Conservation (phyloP, 202 grass and related monocot species). For the Bolboschoenoplectus hybrid region DNA sequence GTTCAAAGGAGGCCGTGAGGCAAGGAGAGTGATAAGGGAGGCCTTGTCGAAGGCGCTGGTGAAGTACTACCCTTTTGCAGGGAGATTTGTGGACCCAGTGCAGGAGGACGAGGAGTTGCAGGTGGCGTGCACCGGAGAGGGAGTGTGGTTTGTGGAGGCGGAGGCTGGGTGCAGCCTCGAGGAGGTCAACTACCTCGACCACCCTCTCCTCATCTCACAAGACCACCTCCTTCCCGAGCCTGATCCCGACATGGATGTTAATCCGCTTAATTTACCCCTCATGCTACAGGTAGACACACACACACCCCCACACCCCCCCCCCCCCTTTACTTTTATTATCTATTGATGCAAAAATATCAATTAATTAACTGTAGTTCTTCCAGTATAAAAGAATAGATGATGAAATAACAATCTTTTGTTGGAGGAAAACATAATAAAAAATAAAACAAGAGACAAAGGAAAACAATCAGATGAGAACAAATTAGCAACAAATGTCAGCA, state of each 20-base stretch:
- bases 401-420: not conserved
- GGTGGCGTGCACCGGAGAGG: conserved; percentile 74
- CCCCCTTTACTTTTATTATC: not conserved
- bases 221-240: conserved; percentile 74
- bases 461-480: not conserved
- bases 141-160: conserved; percentile 82
- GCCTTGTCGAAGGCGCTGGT: conserved; percentile 72
- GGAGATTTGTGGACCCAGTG: conserved; percentile 47
- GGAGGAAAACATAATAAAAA: not conserved
- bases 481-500: not conserved
- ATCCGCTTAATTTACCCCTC: conserved; percentile 66
- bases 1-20: conserved; percentile 40
- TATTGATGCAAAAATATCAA: not conserved
- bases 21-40: conserved; percentile 49
- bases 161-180: conserved; percentile 59
- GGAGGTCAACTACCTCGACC: conserved; percentile 71
- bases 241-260: conserved; percentile 14
- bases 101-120: conserved; percentile 40
- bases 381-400: not conserved
- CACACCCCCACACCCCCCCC: too few relatives aligned
- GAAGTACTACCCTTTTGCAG: conserved; percentile 77
- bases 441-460: not conserved
- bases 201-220: conserved; percentile 68
- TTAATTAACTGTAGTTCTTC: too few relatives aligned
- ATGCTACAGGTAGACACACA: conserved; percentile 69